Base-by-base conservation (phyloP, 202 grass and related monocot species). In the Dendrocalamus latiflorus region DNA sequence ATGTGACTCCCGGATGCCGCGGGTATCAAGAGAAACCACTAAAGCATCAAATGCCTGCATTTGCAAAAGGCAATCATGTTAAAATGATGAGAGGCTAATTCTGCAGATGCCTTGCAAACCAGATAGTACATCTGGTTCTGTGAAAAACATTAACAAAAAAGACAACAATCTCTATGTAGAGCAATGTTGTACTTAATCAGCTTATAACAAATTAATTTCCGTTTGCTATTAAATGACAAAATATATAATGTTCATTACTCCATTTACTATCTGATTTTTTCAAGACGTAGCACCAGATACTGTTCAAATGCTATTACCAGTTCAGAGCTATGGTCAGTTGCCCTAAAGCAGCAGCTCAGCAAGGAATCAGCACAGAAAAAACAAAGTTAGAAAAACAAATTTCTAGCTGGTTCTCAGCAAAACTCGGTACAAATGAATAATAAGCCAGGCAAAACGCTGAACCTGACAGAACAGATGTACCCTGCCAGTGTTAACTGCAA, bases 31-130 rank as follows among this genome's bases (percentile, higher is more conserved):
- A 9, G 85, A 89, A 61, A 83, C 73, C 56, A 95, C 45, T 72
- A 98, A 85, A 80, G 91, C 81, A 83, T 98, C 95, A 91, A 98
- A 98, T 17, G 77, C 85, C 95, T 98, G 83, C 80, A 86, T 91
- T 63, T 84, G 21, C 58, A 36, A 37, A n/a, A 66, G 34, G 14
- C 1, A 50, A 50, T 60, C 73, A 83, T 36, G 24, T 82, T 47
- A 73, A 68, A 82, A 74, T 1, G 26, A 66, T 75, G 9, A 75
- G 9, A 75, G 45, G 53, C 9, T 68, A 53, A 55, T 80, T 39
- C 33, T 81, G 33, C 48, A 85, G 54, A 85, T 53, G 67, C 14
- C 61, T 25, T 70, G 64, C 9, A 69, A 59, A 51, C 28, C 20
- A 68, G 39, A 61, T 75, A 73, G 43, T 43, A 50, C 66, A 65